Evolutionary conservation across 805 yeast species (phyloP).

Genomic region (Isabelozyma heimii): DNA sequence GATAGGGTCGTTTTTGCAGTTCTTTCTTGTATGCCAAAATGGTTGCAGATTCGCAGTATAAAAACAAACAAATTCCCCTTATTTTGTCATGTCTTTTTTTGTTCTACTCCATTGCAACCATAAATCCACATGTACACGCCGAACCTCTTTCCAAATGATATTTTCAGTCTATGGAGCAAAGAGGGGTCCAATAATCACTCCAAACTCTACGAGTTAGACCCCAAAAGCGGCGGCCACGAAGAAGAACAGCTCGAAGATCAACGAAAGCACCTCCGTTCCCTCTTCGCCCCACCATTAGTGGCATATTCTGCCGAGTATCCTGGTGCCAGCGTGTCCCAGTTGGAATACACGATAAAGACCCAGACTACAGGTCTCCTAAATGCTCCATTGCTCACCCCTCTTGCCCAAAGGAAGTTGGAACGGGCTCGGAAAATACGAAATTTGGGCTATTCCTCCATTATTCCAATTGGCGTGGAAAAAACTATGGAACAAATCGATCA

Average conservation of each 20-base stretch:
- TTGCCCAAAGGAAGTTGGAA: conserved; percentile 18
- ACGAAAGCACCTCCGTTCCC: conserved; percentile 16
- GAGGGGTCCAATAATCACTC: conserved; percentile 1
- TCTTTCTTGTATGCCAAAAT: too few relatives aligned
- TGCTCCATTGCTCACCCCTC: conserved; percentile 12
- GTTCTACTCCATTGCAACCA: not conserved
- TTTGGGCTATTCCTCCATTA: conserved; percentile 31
- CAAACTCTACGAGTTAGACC: not conserved
- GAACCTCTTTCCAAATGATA: conserved; percentile 42
- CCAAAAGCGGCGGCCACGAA: conserved; percentile 2
- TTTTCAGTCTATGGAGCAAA: conserved; percentile 42
- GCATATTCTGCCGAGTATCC: conserved; percentile 50
- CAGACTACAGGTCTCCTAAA: conserved; percentile 5
- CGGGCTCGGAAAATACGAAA: conserved; percentile 24
- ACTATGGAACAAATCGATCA: conserved; percentile 39
- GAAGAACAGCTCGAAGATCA: conserved; percentile 15
- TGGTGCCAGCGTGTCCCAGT: conserved; percentile 18
- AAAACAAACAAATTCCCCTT: too few relatives aligned
- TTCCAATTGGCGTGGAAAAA: conserved; percentile 38
- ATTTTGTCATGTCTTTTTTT: not conserved
- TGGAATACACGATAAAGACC: conserved; percentile 13
- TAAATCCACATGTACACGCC: conserved; percentile 45
- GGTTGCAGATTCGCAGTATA: too few relatives aligned
- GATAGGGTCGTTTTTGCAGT: too few relatives aligned
- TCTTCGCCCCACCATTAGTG: conserved; percentile 51